Evolutionary conservation across 345 rosid genomes (phyloP), one percentile per base, ranked within the genome.

Genomic region (Psidium guajava): DNA sequence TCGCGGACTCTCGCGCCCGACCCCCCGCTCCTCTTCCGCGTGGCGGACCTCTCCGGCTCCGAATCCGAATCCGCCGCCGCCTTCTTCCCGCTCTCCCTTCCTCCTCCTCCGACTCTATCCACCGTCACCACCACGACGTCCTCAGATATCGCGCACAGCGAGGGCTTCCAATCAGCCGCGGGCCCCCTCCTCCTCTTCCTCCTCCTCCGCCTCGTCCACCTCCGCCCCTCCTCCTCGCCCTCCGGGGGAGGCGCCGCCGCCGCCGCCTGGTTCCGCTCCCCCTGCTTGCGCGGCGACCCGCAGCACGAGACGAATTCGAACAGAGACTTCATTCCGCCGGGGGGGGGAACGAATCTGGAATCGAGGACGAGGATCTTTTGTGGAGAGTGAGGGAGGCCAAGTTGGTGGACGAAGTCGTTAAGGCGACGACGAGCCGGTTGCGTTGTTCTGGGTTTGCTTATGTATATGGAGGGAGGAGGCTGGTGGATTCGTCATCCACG

Each of bases 131-230:
- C 87, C 85, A 89, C 86, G 53, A 82, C 90, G 82, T 92, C 90
- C 90, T 96, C 98, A 0, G 94, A 91, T 85, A 96, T 96, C 47
- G 91, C 86, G 49, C 82, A 24, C 64, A 96, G 88, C 12, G 96
- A 88, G 6, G 98, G 98, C 87, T 87, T 91, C 98, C 96, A 95
- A 84, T 94, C 93, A 6, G 85, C 55, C 83, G 83, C 89, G 28
- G 83, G 74, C 40, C 85, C 11, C 47, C 8, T 28, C 51, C 25
- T 44, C 84, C 83, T 15, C 84, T 83, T 5, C 84, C 54, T 22
- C 9, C 42, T 20, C 51, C 80, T 21, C 87, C 90, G 88, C 36
- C 85, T 88, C 61, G 88, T 81, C 86, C 85, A 88, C 85, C 86
- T 81, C 85, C 91, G 47, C 18, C 57, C 36, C 82, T 81, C 82